Percentiles rank a stretch among this genome's conserved stretches.
Evolutionary conservation across 352 stramenopile species (phyloP).

Genomic region (Phytophthora colocasiae): DNA sequence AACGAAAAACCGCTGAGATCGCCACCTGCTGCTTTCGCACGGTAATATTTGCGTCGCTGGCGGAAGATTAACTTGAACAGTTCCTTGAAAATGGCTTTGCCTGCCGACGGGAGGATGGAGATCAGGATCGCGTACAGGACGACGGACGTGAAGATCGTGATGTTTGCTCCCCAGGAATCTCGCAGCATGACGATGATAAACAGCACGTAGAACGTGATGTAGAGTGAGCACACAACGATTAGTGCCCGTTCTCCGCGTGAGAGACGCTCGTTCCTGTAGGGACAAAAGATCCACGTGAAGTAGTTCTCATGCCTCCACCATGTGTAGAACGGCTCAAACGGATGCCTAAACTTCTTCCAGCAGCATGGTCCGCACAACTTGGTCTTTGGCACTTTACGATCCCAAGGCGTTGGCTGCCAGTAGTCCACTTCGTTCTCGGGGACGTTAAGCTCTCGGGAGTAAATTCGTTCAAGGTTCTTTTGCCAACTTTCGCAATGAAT

Average conservation of each 20-base stretch:
- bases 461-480: conserved; percentile 67
- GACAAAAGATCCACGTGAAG: conserved; percentile 80
- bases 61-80: conserved; percentile 82
- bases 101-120: conserved; percentile 57
- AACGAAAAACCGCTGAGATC: conserved; percentile 62
- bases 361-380: conserved; percentile 66
- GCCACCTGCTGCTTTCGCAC: conserved; percentile 49
- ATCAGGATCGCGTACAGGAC: conserved; percentile 64
- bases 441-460: conserved; percentile 55
- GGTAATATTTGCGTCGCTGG: conserved; percentile 73
- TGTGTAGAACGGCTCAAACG: conserved; percentile 75
- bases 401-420: conserved; percentile 74
- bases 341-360: conserved; percentile 68
- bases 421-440: conserved; percentile 77
- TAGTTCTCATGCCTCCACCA: conserved; percentile 84
- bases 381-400: conserved; percentile 76
- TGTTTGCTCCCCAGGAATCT: conserved; percentile 40
- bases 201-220: conserved; percentile 80
- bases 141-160: conserved; percentile 50
- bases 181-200: conserved; percentile 74
- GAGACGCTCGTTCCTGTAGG: conserved; percentile 70
- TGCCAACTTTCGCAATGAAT: conserved; percentile 65
- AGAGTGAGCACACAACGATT: conserved; percentile 74
- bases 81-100: conserved; percentile 79
- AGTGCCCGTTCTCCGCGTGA: conserved; percentile 65